Conservation (phyloP, 2,329 filamentous ascomycete species). For the Ceratocystis diversiconidia region DNA sequence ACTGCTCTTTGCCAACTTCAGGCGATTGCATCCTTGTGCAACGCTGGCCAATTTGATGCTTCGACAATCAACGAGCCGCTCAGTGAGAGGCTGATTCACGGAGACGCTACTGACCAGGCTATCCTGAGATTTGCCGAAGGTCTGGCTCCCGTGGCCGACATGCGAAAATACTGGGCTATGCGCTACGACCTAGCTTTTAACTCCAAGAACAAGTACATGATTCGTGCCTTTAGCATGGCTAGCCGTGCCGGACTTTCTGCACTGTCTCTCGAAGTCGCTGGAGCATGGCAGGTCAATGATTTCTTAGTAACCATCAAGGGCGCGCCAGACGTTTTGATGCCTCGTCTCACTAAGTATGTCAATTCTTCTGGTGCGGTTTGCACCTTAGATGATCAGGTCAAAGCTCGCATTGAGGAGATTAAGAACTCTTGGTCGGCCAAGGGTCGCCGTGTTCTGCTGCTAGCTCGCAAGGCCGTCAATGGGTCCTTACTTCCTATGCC, state of each 20-base stretch:
- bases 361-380: constrained; percentile 68
- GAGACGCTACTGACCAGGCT: constrained; percentile 90
- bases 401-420: constrained; percentile 58
- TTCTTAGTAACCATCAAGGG: constrained; percentile 66
- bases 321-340: constrained; percentile 88
- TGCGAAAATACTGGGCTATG: constrained; percentile 38
- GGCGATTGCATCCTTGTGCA: constrained; percentile 64
- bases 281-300: constrained; percentile 93
- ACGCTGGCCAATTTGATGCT: constrained; percentile 50
- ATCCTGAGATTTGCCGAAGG: constrained; percentile 86
- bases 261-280: constrained; percentile 96
- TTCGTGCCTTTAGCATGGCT: constrained; percentile 63
- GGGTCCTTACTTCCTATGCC: constrained; percentile 52
- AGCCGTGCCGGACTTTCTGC: constrained; percentile 66
- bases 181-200: constrained; percentile 65
- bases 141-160: constrained; percentile 63
- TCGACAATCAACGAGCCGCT: constrained; percentile 66
- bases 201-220: constrained; percentile 19
- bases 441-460: constrained; percentile 84
- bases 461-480: constrained; percentile 72
- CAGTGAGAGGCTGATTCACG: constrained; percentile 64
- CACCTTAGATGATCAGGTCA: constrained; percentile 52
- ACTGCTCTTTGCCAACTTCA: constrained; percentile 65
- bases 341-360: constrained; percentile 68
- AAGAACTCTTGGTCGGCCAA: constrained; percentile 80